Conservation (phyloP, 208 protist genomes). For the Vickermania ingenoplastis region DNA sequence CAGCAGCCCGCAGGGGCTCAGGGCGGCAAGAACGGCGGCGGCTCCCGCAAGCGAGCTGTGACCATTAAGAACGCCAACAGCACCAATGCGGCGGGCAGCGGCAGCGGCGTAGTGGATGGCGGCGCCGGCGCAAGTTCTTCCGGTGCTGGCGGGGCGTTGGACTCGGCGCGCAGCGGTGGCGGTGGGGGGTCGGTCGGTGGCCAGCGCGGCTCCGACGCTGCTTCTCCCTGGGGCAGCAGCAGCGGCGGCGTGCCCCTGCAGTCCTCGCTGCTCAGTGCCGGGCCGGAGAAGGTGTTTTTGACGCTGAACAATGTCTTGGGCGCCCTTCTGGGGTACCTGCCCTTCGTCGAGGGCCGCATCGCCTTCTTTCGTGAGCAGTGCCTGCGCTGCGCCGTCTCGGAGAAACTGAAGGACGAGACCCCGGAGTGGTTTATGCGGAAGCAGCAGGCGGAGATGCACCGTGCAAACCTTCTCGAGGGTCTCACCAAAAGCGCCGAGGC, state of each 20-base stretch:
- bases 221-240: not conserved
- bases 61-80: not conserved
- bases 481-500: not conserved
- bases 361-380: slow-evolving; percentile 18
- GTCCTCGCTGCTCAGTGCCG: not conserved
- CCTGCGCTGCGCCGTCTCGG: not conserved
- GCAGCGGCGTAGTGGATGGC: too few species aligned
- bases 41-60: not conserved
- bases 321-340: slow-evolving; percentile 26
- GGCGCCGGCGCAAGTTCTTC: not conserved
- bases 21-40: slow-evolving; percentile 1
- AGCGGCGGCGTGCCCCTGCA: not conserved
- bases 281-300: slow-evolving; percentile 4
- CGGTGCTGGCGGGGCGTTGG: not conserved
- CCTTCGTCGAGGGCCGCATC: slow-evolving; percentile 29
- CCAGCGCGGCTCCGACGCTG: too few species aligned
- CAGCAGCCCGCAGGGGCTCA: not conserved
- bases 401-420: slow-evolving; percentile 1
- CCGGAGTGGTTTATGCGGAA: slow-evolving; percentile 20
- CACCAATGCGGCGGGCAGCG: too few species aligned
- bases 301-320: slow-evolving; percentile 17
- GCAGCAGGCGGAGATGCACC: slow-evolving; percentile 11
- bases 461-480: slow-evolving; percentile 7
- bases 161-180: not conserved
- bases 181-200: not conserved